These are phyloP conservation scores for Mucor velutinosus DNA, from an alignment of 371 early-diverging fungal species.

Conservation along the genomic window DNA sequence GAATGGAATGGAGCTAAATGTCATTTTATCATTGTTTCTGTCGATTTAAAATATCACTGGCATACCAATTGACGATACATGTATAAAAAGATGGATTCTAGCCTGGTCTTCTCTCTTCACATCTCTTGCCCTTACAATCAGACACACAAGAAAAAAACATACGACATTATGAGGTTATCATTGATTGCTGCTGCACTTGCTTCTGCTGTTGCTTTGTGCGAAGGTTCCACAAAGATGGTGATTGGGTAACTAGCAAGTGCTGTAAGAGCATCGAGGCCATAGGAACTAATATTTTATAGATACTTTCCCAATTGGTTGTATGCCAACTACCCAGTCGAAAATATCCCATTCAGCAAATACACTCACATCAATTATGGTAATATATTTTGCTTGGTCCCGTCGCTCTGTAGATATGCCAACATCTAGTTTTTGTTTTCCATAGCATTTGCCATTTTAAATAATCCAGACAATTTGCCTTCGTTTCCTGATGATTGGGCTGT, in stretches of 20 bases:
- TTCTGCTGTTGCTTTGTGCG: constrained; percentile 27
- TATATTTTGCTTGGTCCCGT: background rate
- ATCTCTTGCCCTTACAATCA: background rate
- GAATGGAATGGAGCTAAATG: constrained; percentile 4
- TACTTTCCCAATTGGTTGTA: constrained; percentile 68
- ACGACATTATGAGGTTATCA: constrained; percentile 17
- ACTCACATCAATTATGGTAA: constrained; percentile 70
- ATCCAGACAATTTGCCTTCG: constrained; percentile 35
- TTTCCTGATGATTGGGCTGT: constrained; percentile 55
- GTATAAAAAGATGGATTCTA: background rate
- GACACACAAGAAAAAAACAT: background rate
- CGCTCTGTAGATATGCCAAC: background rate
- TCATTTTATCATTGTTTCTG: background rate
- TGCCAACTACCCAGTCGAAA: constrained; percentile 48
- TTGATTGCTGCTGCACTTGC: constrained; percentile 23
- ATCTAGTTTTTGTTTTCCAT: constrained; percentile 2
- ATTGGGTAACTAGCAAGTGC: constrained; percentile 28
- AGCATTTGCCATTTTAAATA: constrained; percentile 49
- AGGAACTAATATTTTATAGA: constrained; percentile 22
- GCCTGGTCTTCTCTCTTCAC: background rate
- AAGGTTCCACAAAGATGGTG: constrained; percentile 31
- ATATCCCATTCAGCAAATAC: constrained; percentile 51
- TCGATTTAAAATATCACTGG: constrained; percentile 25
- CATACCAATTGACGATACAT: constrained; percentile 8
- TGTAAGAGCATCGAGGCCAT: background rate